Evolutionary conservation across 176 grass and related monocot genomes (phyloP), one percentile per base, ranked within the genome.

Genomic region (Stipa capillata): DNA sequence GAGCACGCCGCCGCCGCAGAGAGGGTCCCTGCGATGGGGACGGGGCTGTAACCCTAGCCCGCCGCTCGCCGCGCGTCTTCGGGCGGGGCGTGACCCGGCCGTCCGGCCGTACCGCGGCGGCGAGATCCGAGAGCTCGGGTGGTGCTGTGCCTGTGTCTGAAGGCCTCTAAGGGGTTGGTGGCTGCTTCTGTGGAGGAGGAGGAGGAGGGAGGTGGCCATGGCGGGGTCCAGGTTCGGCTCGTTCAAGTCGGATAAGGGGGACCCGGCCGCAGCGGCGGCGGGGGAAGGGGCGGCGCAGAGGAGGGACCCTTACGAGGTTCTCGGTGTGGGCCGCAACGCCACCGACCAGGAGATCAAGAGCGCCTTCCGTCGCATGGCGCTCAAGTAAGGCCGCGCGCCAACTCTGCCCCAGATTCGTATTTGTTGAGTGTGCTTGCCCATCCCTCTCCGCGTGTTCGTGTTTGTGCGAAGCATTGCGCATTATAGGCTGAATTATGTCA

Each of bases 331-430:
- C 23, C 92, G 88, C 45, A 77, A 79, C 86, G 97, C 97, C 73
- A 91, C 96, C 25, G 96, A 99, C 70, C 92, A 95, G 88, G 88
- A 99, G 70, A 95, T 99, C 79, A 99, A 99, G 82, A 93, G 88
- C 53, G 96, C 90, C 17, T 99, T 95, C 80, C 92, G 96, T 24
- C 89, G 85, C 84, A 93, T 99, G 92, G 96, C 96, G 72, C 96
- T 99, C 84, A 99, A 93, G 96, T 95, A 89, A 85, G 76, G 3
- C 21, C 50, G 42, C 28, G 11, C 50, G 37, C 36, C n/a, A 33
- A 16, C 69, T 81, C 80, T 17, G 21, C 2, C 68, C 33, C 59
- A 44, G 74, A 87, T 86, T 83, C 50, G 32, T n/a, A n/a, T n/a
- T n/a, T n/a, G n/a, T n/a, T n/a, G n/a, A n/a, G n/a, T n/a, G n/a